phyloP scores from a whole-genome alignment of 768 basidiomycete species.

The Saitozyma sp. region DNA sequence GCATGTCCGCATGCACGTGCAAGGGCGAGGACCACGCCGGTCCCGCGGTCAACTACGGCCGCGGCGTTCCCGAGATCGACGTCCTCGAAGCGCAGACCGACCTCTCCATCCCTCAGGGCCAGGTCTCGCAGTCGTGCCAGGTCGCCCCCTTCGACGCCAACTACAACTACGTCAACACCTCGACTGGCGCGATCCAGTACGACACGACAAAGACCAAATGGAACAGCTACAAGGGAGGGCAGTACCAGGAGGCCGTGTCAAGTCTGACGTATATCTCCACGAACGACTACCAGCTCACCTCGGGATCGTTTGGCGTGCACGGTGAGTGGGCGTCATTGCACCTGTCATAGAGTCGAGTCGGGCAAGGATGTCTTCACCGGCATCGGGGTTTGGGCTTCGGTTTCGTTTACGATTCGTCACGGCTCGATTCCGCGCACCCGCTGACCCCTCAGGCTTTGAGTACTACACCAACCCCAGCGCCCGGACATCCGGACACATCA shows the following conservation, averaged over 20 bases:
- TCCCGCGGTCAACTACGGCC: slow-evolving; percentile 76
- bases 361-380: neutral
- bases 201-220: slow-evolving; percentile 49
- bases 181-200: slow-evolving; percentile 38
- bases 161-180: slow-evolving; percentile 59
- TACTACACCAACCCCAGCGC: slow-evolving; percentile 73
- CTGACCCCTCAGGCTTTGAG: slow-evolving; percentile 67
- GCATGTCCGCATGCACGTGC: slow-evolving; percentile 85
- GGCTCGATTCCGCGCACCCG: slow-evolving; percentile 52
- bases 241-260: slow-evolving; percentile 49
- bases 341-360: slow-evolving; percentile 3
- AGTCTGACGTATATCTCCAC: slow-evolving; percentile 27
- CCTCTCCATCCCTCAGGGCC: slow-evolving; percentile 50
- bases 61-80: slow-evolving; percentile 86
- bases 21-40: slow-evolving; percentile 81
- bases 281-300: slow-evolving; percentile 19
- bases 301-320: slow-evolving; percentile 18
- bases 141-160: slow-evolving; percentile 67
- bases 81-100: slow-evolving; percentile 74
- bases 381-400: neutral
- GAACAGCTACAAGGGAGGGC: slow-evolving; percentile 54
- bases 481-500: slow-evolving; percentile 71
- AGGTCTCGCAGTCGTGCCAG: slow-evolving; percentile 80
- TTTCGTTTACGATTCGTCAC: too few relatives aligned
- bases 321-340: slow-evolving; percentile 30